Evolutionary conservation across 163 green algal genomes (phyloP), one percentile per base, ranked within the genome.

Genomic region (Coccomyxa subellipsoidea): DNA sequence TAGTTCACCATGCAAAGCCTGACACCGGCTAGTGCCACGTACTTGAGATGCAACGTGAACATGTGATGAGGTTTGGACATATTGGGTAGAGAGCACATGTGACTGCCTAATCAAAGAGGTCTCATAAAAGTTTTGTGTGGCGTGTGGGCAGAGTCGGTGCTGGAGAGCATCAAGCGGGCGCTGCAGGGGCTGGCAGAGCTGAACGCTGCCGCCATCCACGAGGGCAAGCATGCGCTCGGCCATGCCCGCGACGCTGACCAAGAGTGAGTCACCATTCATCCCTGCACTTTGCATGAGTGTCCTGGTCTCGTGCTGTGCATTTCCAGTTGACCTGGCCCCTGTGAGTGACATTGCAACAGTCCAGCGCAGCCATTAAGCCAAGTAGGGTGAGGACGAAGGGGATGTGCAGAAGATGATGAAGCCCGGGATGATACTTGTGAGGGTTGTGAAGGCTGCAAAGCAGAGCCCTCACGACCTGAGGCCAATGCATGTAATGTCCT

Each of bases 141-240:
- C n/a, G 47, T 18, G 15, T 7, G 3, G 47, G 23, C 47, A n/a
- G 27, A 77, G 3, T 7, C 18, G 32, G 32, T 40, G 4, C 32
- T 77, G 70, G 70, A 77, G 70, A 34, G 32, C 70, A 77, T 77
- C 12, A 77, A 77, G 70, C 32, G 32, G 32, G 23, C 32, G 32
- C 70, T 77, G 32, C 18, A 39, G 70, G 70, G 32, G 27, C 70
- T 77, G 32, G 21, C 18, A 10, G 10, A 40, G 2, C 25, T 77
- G 27, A 39, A 34, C 10, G 32, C 31, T 9, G 70, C 70, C 12
- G 70, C 70, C 66, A 73, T 73, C 66, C 7, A 21, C 21, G 66
- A 73, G 66, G 66, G 29, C n/a, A 34, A 32, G 10, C 27, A 36
- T 35, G 66, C 66, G 10, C 66, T 73, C 21, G 66, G 66, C 21